These are phyloP conservation scores for Exsudoporus floridanus DNA, from an alignment of 1,284 basidiomycete species.

Conservation along the genomic window DNA sequence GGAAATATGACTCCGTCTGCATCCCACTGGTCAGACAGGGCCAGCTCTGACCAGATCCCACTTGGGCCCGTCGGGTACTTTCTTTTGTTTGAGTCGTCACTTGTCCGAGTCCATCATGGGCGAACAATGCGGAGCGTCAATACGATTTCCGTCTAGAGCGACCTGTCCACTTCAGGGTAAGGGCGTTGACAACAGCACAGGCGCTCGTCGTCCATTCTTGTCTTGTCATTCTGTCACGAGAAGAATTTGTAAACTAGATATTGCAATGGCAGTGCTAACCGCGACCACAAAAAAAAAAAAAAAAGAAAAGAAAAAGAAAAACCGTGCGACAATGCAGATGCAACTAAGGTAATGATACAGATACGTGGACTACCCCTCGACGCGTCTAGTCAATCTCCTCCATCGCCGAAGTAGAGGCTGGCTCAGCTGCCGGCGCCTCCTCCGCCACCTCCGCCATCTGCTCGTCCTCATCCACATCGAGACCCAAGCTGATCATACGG, in stretches of 20 bases:
- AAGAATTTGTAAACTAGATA: constrained; percentile 3
- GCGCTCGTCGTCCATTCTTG: no score
- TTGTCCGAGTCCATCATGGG: constrained; percentile 2
- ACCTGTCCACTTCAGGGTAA: no score
- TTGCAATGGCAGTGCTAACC: no score
- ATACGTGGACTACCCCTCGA: constrained; percentile 18
- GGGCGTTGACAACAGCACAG: no score
- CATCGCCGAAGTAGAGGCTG: constrained; percentile 72
- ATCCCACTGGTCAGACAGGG: no score
- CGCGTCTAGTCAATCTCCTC: constrained; percentile 76
- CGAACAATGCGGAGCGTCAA: constrained; percentile 26
- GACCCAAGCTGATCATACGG: constrained; percentile 90
- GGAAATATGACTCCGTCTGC: constrained; percentile 26
- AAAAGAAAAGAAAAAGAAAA: background rate
- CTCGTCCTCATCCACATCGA: constrained; percentile 80
- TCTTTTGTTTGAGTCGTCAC: no score
- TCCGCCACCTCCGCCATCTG: constrained; percentile 31
- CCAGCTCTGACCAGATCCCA: no score
- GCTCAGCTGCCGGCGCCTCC: constrained; percentile 48
- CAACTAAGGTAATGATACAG: constrained; percentile 32
- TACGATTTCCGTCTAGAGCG: background rate
- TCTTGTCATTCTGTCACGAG: background rate
- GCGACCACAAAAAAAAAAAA: constrained; percentile 1
- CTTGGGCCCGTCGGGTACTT: no score
- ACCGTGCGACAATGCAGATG: constrained; percentile 24